Evolutionary conservation across 768 basidiomycete genomes (phyloP), one percentile per base, ranked within the genome.

Genomic region (Rickenella mellea): DNA sequence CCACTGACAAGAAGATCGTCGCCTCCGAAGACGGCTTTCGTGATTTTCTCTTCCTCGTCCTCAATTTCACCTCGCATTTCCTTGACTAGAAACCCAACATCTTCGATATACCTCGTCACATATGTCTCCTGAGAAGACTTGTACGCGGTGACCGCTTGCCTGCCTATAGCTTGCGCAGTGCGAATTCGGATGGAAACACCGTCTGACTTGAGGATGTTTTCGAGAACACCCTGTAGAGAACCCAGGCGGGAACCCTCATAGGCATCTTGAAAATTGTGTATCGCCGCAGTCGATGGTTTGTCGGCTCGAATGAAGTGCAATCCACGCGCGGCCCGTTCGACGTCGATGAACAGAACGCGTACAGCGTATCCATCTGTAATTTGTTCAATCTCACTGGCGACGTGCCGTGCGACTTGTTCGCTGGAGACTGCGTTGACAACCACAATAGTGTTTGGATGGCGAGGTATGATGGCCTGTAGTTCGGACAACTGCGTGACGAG

Each of bases 201-300:
- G 8, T 33, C 42, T 14, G 10, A 5, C 19, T 40, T 26, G 19
- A 44, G 27, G 26, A 27, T 33, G 7, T 27, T 4, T 3, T 21
- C 36, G 20, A 32, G 12, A 27, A n/a, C 17, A 20, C 17, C 37
- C 20, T 15, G 27, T 20, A 19, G 32, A 20, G 7, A 21, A 2
- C 43, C 28, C 2, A 12, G 14, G 9, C 68, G 64, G 15, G 84
- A 87, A 6, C 64, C 71, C 19, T 73, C 53, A 44, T 73, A 77
- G 7, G 76, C 70, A 46, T 76, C 70, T 52, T 84, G 81, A 57
- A 77, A 88, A 44, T 62, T 66, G 46, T 84, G 78, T 11, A 87
- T 67, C 25, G 73, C 68, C 2, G 64, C 50, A 11, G 73, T 47
- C 1, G 74, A 74, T 4, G 57, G 58, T 1, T 72, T 64, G 31